These are phyloP conservation scores for Tricholoma flavovirens DNA, from an alignment of 768 basidiomycete species.

Conservation along the genomic window DNA sequence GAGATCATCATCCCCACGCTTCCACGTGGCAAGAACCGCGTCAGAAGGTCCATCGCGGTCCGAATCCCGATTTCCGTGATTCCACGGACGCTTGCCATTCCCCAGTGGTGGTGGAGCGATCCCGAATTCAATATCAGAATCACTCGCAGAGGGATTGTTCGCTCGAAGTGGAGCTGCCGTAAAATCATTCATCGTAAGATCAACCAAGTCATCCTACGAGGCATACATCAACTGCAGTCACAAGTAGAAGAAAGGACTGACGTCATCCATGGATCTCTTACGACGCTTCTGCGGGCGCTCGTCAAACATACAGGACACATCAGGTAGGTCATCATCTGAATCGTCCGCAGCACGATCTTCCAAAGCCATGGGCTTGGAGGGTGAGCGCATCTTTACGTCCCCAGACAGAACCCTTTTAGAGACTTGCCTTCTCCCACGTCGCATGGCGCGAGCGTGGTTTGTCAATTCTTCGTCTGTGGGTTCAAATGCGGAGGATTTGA, in stretches of 20 bases:
- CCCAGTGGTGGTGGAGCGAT: constrained; percentile 12
- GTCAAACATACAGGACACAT: constrained; percentile 36
- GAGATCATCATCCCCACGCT: constrained; percentile 53
- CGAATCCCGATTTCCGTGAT: constrained; percentile 12
- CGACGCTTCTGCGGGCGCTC: constrained; percentile 27
- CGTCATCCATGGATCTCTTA: constrained; percentile 22
- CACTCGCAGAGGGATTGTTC: constrained; percentile 16
- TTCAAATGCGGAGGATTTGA: constrained; percentile 62
- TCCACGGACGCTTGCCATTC: constrained; percentile 19
- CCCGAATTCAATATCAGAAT: constrained; percentile 22
- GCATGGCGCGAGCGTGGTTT: constrained; percentile 31
- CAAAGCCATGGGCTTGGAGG: constrained; percentile 18
- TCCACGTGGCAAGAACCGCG: constrained; percentile 47
- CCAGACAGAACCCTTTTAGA: constrained; percentile 5
- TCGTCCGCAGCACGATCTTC: constrained; percentile 29
- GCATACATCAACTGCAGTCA: neutral
- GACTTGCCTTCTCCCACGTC: constrained; percentile 19
- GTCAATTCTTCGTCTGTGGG: constrained; percentile 56
- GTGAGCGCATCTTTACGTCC: constrained; percentile 21
- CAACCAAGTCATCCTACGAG: constrained; percentile 15
- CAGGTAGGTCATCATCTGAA: constrained; percentile 52
- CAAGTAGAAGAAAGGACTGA: neutral
- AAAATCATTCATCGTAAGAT: constrained; percentile 27
- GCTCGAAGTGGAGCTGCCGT: constrained; percentile 10
- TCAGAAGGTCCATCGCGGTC: constrained; percentile 30